phyloP scores from a whole-genome alignment of 2,329 filamentous ascomycete species.

The Phialocephala subalpina region DNA sequence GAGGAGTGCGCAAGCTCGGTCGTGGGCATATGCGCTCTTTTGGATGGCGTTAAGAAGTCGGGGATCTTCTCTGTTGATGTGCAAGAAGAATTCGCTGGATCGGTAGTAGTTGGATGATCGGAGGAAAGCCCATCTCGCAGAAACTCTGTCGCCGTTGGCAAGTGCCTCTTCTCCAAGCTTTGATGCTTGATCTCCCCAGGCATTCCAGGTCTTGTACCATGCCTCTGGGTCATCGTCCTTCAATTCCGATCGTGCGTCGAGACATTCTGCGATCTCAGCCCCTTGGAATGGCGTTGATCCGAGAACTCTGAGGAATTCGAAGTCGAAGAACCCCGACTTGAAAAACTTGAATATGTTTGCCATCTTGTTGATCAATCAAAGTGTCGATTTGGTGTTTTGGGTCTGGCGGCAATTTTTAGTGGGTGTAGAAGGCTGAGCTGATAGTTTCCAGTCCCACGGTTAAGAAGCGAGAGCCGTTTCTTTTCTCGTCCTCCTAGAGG shows the following conservation, averaged over 20 bases:
- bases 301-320: slow-evolving; percentile 52
- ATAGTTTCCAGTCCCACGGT: background rate
- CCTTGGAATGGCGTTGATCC: slow-evolving; percentile 47
- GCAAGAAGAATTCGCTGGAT: slow-evolving; percentile 44
- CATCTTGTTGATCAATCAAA: background rate
- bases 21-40: slow-evolving; percentile 38
- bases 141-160: slow-evolving; percentile 40
- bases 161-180: slow-evolving; percentile 46
- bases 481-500: slow-evolving; percentile 5
- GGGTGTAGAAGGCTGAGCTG: background rate
- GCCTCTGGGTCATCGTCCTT: slow-evolving; percentile 47
- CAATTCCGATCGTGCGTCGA: slow-evolving; percentile 49
- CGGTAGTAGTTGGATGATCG: slow-evolving; percentile 50
- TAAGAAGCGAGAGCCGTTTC: slow-evolving; percentile 3
- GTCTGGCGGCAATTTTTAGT: background rate
- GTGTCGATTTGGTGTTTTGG: slow-evolving; percentile 2
- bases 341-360: slow-evolving; percentile 28
- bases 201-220: slow-evolving; percentile 50
- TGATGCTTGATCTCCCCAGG: slow-evolving; percentile 45
- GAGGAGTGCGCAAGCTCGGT: slow-evolving; percentile 41
- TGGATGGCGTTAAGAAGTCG: slow-evolving; percentile 42
- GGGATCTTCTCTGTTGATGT: slow-evolving; percentile 36
- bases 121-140: slow-evolving; percentile 48
- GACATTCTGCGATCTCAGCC: slow-evolving; percentile 50
- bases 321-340: slow-evolving; percentile 49